A percentile compares a stretch with the other conserved stretches of the same genome.
Conservation (phyloP, 805 yeast species). For the Candida corydali region DNA sequence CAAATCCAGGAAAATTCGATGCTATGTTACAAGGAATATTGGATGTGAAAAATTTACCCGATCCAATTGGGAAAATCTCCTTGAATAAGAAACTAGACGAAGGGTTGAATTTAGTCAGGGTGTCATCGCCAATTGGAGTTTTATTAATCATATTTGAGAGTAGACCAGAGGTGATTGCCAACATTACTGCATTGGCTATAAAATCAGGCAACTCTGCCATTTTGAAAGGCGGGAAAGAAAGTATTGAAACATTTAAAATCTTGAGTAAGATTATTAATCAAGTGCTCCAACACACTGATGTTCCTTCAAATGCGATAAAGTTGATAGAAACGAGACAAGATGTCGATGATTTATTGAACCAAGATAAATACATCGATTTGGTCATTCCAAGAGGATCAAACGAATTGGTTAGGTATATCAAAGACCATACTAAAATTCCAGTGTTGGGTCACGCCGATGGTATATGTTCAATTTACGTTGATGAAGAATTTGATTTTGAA, state of each 20-base stretch:
- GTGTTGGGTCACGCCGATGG: conserved; percentile 99
- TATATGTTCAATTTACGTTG: conserved; percentile 83
- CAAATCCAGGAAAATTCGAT: conserved; percentile 81
- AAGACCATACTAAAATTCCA: conserved; percentile 86
- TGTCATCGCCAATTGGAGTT: conserved; percentile 94
- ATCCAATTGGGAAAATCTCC: conserved; percentile 88
- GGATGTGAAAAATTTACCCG: conserved; percentile 85
- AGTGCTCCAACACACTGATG: conserved; percentile 59
- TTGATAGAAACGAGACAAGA: conserved; percentile 86
- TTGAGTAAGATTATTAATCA: conserved; percentile 69
- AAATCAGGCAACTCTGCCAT: conserved; percentile 97
- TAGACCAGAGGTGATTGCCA: conserved; percentile 98
- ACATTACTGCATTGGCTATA: conserved; percentile 90
- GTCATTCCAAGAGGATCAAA: conserved; percentile 99
- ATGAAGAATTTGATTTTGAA: conserved; percentile 66
- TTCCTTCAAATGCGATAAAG: conserved; percentile 81
- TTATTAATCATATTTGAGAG: conserved; percentile 89
- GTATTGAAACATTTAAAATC: conserved; percentile 74
- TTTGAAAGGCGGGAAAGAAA: conserved; percentile 95
- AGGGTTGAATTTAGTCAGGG: conserved; percentile 75
- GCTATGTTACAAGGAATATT: conserved; percentile 91
- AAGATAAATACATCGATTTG: conserved; percentile 86
- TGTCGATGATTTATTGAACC: conserved; percentile 76
- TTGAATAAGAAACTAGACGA: conserved; percentile 84
- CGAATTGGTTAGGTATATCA: conserved; percentile 81